Base-by-base conservation (phyloP, 305 asterid genomes). In the Solanum hybrid region DNA sequence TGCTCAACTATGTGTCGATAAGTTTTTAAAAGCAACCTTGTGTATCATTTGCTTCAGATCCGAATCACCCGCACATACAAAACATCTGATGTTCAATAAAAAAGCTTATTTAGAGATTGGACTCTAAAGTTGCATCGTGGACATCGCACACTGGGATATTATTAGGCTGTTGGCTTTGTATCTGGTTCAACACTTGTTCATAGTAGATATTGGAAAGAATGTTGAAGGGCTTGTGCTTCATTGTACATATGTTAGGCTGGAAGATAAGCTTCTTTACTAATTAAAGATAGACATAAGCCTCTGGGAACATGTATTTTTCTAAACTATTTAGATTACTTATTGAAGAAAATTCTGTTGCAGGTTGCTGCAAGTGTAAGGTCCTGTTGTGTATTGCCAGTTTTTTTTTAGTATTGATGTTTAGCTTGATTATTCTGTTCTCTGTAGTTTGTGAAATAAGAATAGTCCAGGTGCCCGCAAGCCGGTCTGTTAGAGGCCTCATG, bases 1-100 rank as follows among this genome's bases (percentile, higher is more conserved):
- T 51, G 71, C 29, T 73, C 39, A 31, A 28, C 40, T 35, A 18
- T 31, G 88, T 18, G 31, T 57, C 8, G 31, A 4, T 51, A 84
- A 20, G 75, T 33, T 31, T 83, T 22, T 57, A 18, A 71, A 51
- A 57, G 42, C 75, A 51, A 29, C 75, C 31, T 84, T 22, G 22
- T 79, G 69, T 82, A 4, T 86, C 8, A 42, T 90, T 90, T 90
- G 89, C 92, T 92, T 91, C 97, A 96, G 99, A 97, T 97, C 81
- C 98, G 99, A 67, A 92, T 97, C 79, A 92, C 94, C 82, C 98
- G 97, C 90, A 93, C 99, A 16, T 94, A 95, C 90, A 91, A 87
- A 87, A 92, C 93, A 77, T 89, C 95, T 16, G 93, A 93, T 87
- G 35, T 71, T 35, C 84, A 73, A 42, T 77, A 90, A 93, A 86